phyloP scores from a whole-genome alignment of 768 basidiomycete species.

The Serendipita sp. region DNA sequence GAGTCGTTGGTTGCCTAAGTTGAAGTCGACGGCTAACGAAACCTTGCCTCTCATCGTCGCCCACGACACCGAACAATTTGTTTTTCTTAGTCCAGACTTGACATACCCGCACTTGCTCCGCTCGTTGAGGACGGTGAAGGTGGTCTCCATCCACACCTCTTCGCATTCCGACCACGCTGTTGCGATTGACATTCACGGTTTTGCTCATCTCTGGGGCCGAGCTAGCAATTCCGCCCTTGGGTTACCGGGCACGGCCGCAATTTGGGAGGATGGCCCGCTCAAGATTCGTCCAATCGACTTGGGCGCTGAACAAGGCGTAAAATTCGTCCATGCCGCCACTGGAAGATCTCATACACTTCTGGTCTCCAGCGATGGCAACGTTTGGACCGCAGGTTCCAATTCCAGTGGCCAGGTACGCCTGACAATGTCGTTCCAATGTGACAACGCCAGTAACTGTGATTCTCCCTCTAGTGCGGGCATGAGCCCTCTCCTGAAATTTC shows the following conservation, averaged over 20 bases:
- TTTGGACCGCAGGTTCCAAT: slow-evolving; percentile 79
- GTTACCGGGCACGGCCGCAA: slow-evolving; percentile 34
- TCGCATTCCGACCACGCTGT: slow-evolving; percentile 66
- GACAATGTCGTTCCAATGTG: not conserved
- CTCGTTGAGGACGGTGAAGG: slow-evolving; percentile 67
- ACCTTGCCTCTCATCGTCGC: not conserved
- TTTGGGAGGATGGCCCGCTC: slow-evolving; percentile 65
- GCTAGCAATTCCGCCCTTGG: slow-evolving; percentile 59
- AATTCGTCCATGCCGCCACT: slow-evolving; percentile 69
- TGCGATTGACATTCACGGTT: slow-evolving; percentile 54
- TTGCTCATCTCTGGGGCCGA: slow-evolving; percentile 83
- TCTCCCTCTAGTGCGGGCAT: slow-evolving; percentile 48
- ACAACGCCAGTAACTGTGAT: not conserved
- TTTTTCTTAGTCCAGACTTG: slow-evolving; percentile 48
- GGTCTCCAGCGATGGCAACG: slow-evolving; percentile 62
- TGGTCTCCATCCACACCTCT: slow-evolving; percentile 55
- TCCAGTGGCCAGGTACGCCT: slow-evolving; percentile 57
- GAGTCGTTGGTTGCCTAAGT: not conserved
- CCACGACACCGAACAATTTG: not conserved
- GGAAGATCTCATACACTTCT: slow-evolving; percentile 73
- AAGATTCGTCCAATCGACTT: slow-evolving; percentile 41
- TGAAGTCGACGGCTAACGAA: not conserved
- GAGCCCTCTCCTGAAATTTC: slow-evolving; percentile 44
- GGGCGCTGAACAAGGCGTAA: slow-evolving; percentile 40
- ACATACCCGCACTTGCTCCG: slow-evolving; percentile 80